These are phyloP conservation scores for Coniochaeta sp. DNA, from an alignment of 2,329 filamentous ascomycete genomes.

Conservation along the genomic window DNA sequence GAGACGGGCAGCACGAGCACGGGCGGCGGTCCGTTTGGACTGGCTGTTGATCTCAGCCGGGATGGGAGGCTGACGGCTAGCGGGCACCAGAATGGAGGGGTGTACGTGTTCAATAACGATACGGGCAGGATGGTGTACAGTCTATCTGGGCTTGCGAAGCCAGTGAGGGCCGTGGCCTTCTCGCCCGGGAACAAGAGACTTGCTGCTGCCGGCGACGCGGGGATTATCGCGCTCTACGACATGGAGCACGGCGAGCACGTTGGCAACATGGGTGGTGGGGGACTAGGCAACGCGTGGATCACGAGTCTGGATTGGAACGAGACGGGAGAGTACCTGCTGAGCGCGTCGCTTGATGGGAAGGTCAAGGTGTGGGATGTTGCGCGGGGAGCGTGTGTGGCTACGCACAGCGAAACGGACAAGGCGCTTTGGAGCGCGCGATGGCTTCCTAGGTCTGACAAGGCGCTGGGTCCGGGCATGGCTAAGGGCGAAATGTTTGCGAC, in stretches of 20 bases:
- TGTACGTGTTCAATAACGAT: constrained; percentile 94
- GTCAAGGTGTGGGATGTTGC: constrained; percentile 95
- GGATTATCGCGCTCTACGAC: constrained; percentile 86
- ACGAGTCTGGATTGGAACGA: constrained; percentile 88
- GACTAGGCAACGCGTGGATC: constrained; percentile 61
- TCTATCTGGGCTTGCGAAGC: constrained; percentile 75
- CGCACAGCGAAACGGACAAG: constrained; percentile 84
- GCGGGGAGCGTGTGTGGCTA: constrained; percentile 76
- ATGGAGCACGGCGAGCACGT: constrained; percentile 89
- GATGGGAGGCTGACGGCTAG: constrained; percentile 85
- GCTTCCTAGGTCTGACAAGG: constrained; percentile 61
- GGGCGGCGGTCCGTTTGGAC: constrained; percentile 67
- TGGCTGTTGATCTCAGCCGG: constrained; percentile 71
- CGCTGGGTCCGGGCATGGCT: constrained; percentile 20
- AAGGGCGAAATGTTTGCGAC: constrained; percentile 69
- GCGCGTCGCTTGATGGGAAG: constrained; percentile 85
- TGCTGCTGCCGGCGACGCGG: constrained; percentile 83
- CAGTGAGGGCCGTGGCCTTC: constrained; percentile 79
- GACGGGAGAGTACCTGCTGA: constrained; percentile 85
- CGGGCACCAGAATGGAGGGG: constrained; percentile 83
- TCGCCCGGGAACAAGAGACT: constrained; percentile 78
- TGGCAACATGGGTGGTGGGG: constrained; percentile 55
- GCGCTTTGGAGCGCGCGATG: constrained; percentile 78
- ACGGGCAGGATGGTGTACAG: constrained; percentile 80
- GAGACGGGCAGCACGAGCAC: constrained; percentile 54